phyloP scores from a whole-genome alignment of 2,329 filamentous ascomycete species.

The Trichoderma asperellum region DNA sequence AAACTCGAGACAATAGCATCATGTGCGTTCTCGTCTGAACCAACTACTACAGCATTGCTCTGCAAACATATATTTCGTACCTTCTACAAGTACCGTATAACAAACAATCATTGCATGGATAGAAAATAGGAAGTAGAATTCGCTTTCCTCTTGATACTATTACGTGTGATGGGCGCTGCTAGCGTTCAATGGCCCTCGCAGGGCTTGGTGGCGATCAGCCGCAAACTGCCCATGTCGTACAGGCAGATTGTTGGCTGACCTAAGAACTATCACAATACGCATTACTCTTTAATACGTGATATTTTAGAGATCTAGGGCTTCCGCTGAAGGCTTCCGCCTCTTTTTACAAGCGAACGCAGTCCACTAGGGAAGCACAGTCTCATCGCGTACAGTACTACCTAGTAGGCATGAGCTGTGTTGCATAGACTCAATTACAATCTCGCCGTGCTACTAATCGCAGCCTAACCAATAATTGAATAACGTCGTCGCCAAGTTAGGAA shows the following conservation, averaged over 20 bases:
- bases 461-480: background rate
- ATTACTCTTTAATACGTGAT: background rate
- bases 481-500: slow-evolving; percentile 2
- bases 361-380: background rate
- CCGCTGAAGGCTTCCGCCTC: background rate
- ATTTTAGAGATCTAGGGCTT: background rate
- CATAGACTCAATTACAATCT: background rate
- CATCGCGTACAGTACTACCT: background rate
- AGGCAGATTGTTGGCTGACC: slow-evolving; percentile 7
- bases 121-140: background rate
- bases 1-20: background rate
- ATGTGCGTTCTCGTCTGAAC: background rate
- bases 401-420: background rate
- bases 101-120: background rate
- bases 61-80: background rate
- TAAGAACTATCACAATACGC: background rate
- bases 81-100: background rate
- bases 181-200: background rate
- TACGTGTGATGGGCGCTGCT: background rate
- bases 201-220: background rate
- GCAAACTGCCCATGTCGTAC: no score
- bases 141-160: no score
- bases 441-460: background rate
- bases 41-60: background rate
- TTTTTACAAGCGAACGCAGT: background rate